A percentile compares a stretch with the other conserved stretches of the same genome.
Conservation (phyloP, 2,329 filamentous ascomycete genomes). For the Scolecobasidium constrictum region DNA sequence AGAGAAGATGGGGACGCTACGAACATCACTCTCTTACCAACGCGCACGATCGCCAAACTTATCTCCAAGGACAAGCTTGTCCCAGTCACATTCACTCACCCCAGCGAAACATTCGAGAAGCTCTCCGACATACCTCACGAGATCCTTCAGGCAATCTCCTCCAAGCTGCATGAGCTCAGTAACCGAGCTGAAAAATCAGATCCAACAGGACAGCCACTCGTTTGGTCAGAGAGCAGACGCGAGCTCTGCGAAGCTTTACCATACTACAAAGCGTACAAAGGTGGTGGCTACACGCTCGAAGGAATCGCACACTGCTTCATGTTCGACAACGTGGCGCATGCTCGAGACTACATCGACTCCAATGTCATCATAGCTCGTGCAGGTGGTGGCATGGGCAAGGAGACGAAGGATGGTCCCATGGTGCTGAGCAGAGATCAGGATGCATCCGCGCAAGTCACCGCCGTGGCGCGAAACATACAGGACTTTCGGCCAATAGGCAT, state of each 20-base stretch:
- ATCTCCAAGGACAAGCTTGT: too few species aligned
- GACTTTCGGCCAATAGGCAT: constrained; percentile 40
- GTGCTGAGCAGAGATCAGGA: constrained; percentile 35
- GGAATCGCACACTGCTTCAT: constrained; percentile 43
- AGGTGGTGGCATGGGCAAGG: constrained; percentile 42
- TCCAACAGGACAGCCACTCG: constrained; percentile 30
- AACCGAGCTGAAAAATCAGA: too few species aligned
- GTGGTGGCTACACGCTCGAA: constrained; percentile 40
- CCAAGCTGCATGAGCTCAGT: too few species aligned
- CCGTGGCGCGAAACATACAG: constrained; percentile 36
- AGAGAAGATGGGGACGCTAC: too few species aligned
- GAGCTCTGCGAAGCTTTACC: constrained; percentile 52
- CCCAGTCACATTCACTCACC: too few species aligned
- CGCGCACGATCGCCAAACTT: too few species aligned
- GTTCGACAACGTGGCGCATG: constrained; percentile 43
- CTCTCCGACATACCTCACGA: too few species aligned
- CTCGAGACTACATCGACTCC: constrained; percentile 46
- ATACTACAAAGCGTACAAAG: constrained; percentile 52
- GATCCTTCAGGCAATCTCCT: too few species aligned
- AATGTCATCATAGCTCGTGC: constrained; percentile 54
- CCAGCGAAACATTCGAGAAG: too few species aligned
- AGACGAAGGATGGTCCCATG: constrained; percentile 30
- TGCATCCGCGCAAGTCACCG: constrained; percentile 15
- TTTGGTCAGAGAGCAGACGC: constrained; percentile 49
- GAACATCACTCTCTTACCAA: too few species aligned